phyloP scores from a whole-genome alignment of 2,329 filamentous ascomycete species.

The Ustulina deusta region DNA sequence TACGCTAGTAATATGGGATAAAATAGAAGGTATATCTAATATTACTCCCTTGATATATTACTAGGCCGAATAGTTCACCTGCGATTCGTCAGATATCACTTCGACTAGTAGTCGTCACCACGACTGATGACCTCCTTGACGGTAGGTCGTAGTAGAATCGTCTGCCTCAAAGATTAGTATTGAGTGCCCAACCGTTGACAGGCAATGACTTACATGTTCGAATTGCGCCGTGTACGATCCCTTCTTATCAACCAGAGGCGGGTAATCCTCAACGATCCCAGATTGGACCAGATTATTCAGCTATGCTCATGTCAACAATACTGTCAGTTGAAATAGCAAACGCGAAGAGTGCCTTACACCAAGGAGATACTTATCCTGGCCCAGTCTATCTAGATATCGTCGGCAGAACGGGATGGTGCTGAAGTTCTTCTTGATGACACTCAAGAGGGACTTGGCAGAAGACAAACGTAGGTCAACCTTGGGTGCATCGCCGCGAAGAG shows the following conservation, averaged over 20 bases:
- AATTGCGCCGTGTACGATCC: conserved; percentile 95
- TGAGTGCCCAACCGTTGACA: conserved; percentile 48
- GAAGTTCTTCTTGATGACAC: conserved; percentile 95
- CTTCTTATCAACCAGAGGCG: conserved; percentile 90
- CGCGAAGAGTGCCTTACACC: conserved; percentile 69
- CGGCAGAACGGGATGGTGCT: conserved; percentile 91
- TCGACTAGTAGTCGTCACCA: conserved; percentile 81
- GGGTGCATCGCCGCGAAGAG: conserved; percentile 76
- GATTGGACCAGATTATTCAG: conserved; percentile 86
- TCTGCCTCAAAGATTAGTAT: conserved; percentile 31
- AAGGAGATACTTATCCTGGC: conserved; percentile 92
- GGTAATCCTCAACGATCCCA: conserved; percentile 91
- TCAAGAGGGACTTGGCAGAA: conserved; percentile 87
- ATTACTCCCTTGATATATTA: background rate
- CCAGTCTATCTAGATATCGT: conserved; percentile 90
- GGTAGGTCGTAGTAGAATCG: conserved; percentile 79
- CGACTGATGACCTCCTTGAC: conserved; percentile 90
- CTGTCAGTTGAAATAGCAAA: background rate
- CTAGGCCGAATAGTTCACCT: background rate
- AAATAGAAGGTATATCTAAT: background rate
- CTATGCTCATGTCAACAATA: conserved; percentile 58
- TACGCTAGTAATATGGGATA: background rate
- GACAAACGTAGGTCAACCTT: conserved; percentile 81
- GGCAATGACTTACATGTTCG: conserved; percentile 80
- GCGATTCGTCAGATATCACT: background rate